A percentile compares a stretch with the other conserved stretches of the same genome.
These are phyloP conservation scores for Fragilaria crotonensis DNA, from an alignment of 108 stramenopile genomes.

Conservation along the genomic window DNA sequence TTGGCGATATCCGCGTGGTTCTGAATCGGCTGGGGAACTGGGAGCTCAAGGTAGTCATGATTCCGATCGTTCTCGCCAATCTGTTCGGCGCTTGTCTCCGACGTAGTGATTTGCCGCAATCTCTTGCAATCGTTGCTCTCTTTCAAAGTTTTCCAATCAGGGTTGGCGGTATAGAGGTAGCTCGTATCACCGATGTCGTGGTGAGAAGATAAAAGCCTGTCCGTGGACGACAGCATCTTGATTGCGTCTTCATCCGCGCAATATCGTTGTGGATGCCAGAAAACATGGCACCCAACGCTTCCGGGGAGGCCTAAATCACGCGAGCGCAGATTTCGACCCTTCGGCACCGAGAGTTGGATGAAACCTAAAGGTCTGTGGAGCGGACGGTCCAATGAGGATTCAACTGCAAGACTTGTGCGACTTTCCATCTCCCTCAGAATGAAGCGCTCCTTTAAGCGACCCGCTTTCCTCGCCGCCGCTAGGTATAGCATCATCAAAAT, in stretches of 20 bases:
- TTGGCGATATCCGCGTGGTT: too few relatives aligned
- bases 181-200: conserved; percentile 57
- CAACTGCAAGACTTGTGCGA: conserved; percentile 36
- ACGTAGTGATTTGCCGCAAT: conserved; percentile 37
- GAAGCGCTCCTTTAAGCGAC: conserved; percentile 39
- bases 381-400: conserved; percentile 30
- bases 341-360: conserved; percentile 34
- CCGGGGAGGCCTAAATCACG: conserved; percentile 69
- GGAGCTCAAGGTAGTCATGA: conserved; percentile 54
- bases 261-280: conserved; percentile 50
- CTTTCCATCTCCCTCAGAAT: conserved; percentile 52
- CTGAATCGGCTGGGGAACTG: conserved; percentile 47
- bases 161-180: conserved; percentile 46
- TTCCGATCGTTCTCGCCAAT: background rate
- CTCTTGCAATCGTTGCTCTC: conserved; percentile 48
- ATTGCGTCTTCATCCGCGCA: conserved; percentile 23
- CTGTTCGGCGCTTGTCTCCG: background rate
- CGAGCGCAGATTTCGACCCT: conserved; percentile 56
- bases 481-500: conserved; percentile 45
- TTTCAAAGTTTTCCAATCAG: conserved; percentile 45
- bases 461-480: conserved; percentile 19
- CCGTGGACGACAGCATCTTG: conserved; percentile 22
- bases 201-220: conserved; percentile 34
- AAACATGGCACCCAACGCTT: conserved; percentile 47
- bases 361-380: conserved; percentile 58